Conservation (phyloP, 1,284 basidiomycete genomes). For the Dichomitus squalens region DNA sequence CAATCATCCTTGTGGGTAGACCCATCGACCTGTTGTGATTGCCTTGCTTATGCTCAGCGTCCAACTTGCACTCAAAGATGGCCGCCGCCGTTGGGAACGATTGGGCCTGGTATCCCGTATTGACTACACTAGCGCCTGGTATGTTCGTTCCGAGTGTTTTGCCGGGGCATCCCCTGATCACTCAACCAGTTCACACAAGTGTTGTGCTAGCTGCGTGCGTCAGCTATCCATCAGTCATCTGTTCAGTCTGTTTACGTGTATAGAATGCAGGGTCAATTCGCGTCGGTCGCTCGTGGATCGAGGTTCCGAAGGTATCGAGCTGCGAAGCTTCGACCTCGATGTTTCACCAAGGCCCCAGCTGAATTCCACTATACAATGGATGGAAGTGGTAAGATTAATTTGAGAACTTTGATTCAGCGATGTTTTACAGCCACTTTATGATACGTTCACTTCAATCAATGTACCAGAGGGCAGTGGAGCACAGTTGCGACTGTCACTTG, state of each 20-base stretch:
- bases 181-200: not conserved
- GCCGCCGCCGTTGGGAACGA: too few species aligned
- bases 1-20: not conserved
- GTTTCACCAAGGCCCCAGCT: not conserved
- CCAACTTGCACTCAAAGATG: too few species aligned
- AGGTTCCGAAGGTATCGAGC: slow-evolving; percentile 1
- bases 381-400: not conserved
- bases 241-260: not conserved
- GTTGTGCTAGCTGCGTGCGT: slow-evolving; percentile 2
- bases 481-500: too few species aligned
- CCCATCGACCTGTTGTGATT: not conserved
- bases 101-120: not conserved
- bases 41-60: too few species aligned
- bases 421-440: too few species aligned
- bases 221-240: too few species aligned
- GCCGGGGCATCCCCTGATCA: not conserved
- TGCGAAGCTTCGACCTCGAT: slow-evolving; percentile 1
- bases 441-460: too few species aligned
- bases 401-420: too few species aligned
- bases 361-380: not conserved
- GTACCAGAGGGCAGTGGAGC: too few species aligned
- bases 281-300: slow-evolving; percentile 5
- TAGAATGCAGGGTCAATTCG: slow-evolving; percentile 1
- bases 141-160: too few species aligned
- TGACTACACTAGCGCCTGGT: not conserved